Conservation (phyloP, 2,329 filamentous ascomycete species). For the Fusarium albidum region DNA sequence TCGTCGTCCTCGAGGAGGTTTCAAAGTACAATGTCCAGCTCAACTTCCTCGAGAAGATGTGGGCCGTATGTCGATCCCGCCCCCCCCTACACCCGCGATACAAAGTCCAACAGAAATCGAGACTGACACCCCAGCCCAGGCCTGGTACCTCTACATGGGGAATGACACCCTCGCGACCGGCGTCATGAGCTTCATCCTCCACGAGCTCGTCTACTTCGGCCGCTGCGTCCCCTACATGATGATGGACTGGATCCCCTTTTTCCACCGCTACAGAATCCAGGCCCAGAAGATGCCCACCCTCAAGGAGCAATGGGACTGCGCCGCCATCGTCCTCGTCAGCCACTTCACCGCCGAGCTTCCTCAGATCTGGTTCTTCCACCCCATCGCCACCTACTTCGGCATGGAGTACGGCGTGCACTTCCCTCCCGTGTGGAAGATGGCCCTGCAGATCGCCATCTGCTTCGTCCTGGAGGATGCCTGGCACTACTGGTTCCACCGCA, state of each 20-base stretch:
- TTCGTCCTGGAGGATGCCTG: constrained; percentile 96
- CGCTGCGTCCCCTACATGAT: constrained; percentile 91
- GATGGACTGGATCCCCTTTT: constrained; percentile 85
- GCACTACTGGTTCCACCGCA: constrained; percentile 98
- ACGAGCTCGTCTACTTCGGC: constrained; percentile 95
- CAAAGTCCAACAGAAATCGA: constrained; percentile 11
- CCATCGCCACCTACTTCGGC: constrained; percentile 90
- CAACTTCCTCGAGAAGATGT: constrained; percentile 86
- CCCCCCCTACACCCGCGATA: background rate
- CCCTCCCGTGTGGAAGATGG: constrained; percentile 85
- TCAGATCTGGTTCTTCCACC: constrained; percentile 99
- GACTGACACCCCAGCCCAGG: constrained; percentile 49
- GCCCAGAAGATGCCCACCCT: constrained; percentile 88
- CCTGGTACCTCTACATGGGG: constrained; percentile 98
- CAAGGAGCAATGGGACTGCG: constrained; percentile 94
- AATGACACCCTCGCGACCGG: constrained; percentile 97
- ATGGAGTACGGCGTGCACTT: constrained; percentile 90
- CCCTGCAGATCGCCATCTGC: constrained; percentile 89
- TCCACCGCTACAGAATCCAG: constrained; percentile 96
- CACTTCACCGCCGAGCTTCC: constrained; percentile 98
- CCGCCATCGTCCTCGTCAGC: constrained; percentile 87
- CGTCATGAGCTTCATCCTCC: constrained; percentile 96
- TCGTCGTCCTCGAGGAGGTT: constrained; percentile 68
- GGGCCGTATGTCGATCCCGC: constrained; percentile 69
- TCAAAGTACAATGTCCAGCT: constrained; percentile 83